Percentiles rank a stretch among this genome's conserved stretches.
These are phyloP conservation scores for Xylaria venustula DNA, from an alignment of 495 filamentous ascomycete species.

Conservation along the genomic window DNA sequence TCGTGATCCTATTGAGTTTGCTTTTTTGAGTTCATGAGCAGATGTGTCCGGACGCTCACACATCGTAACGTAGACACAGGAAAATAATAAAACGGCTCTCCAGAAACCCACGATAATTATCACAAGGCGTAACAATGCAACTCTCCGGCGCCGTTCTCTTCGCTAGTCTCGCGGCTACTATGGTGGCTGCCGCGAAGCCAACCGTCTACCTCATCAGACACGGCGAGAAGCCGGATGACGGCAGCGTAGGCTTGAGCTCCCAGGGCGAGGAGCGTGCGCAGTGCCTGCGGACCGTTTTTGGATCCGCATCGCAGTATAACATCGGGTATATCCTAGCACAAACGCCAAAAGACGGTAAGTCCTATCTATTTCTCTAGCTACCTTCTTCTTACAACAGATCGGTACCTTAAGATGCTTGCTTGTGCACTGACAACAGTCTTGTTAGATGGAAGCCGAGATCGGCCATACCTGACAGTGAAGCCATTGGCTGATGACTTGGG, in stretches of 20 bases:
- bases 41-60: no score
- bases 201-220: slow-evolving; percentile 58
- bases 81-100: no score
- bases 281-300: slow-evolving; percentile 50
- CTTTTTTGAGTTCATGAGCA: no score
- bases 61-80: no score
- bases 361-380: neutral
- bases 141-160: slow-evolving; percentile 13
- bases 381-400: neutral
- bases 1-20: no score
- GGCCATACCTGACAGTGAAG: slow-evolving; percentile 53
- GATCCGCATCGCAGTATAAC: slow-evolving; percentile 43
- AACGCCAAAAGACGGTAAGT: slow-evolving; percentile 46
- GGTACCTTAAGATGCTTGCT: neutral
- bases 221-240: slow-evolving; percentile 52
- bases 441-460: slow-evolving; percentile 46
- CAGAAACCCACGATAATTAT: neutral
- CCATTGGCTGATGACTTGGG: slow-evolving; percentile 52
- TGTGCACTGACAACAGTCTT: neutral
- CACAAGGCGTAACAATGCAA: slow-evolving; percentile 13
- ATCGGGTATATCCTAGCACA: slow-evolving; percentile 55
- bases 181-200: slow-evolving; percentile 13
- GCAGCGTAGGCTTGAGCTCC: slow-evolving; percentile 42
- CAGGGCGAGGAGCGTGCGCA: slow-evolving; percentile 50
- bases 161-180: slow-evolving; percentile 6